phyloP scores from a whole-genome alignment of 176 grass and related monocot genomes.

The Ananas comosus region DNA sequence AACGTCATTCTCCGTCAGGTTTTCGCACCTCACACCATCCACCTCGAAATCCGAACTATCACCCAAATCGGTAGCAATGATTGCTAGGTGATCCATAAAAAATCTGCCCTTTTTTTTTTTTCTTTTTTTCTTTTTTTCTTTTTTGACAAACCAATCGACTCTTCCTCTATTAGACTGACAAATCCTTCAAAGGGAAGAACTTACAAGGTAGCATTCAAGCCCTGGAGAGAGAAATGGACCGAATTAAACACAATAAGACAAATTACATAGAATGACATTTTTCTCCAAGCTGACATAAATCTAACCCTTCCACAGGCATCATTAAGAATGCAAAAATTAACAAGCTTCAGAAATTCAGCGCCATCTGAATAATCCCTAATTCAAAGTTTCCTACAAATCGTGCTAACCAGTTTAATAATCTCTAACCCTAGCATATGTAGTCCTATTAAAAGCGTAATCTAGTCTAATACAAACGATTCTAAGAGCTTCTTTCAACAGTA shows the following conservation, averaged over 20 bases:
- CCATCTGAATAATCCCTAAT: too few species aligned
- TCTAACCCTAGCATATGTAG: too few species aligned
- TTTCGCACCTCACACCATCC: constrained; percentile 44
- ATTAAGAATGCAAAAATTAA: too few species aligned
- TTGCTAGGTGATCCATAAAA: constrained; percentile 65
- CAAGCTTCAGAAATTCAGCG: too few species aligned
- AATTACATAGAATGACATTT: not conserved
- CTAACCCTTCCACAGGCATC: too few species aligned
- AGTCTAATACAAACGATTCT: too few species aligned
- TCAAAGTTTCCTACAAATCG: too few species aligned
- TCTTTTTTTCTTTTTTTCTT: too few species aligned
- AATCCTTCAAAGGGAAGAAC: not conserved
- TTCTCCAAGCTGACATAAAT: too few species aligned
- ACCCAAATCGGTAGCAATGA: constrained; percentile 37
- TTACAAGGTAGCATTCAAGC: not conserved
- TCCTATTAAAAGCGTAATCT: too few species aligned
- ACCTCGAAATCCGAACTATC: constrained; percentile 68
- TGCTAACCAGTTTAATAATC: too few species aligned
- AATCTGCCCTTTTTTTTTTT: not conserved
- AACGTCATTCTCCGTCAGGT: constrained; percentile 78
- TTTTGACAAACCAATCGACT: not conserved
- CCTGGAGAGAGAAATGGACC: not conserved
- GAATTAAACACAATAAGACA: not conserved
- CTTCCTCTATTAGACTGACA: not conserved
- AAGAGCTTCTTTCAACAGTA: too few species aligned